phyloP scores from a whole-genome alignment of 257 asterid genomes.

The Anisodus tanguticus region DNA sequence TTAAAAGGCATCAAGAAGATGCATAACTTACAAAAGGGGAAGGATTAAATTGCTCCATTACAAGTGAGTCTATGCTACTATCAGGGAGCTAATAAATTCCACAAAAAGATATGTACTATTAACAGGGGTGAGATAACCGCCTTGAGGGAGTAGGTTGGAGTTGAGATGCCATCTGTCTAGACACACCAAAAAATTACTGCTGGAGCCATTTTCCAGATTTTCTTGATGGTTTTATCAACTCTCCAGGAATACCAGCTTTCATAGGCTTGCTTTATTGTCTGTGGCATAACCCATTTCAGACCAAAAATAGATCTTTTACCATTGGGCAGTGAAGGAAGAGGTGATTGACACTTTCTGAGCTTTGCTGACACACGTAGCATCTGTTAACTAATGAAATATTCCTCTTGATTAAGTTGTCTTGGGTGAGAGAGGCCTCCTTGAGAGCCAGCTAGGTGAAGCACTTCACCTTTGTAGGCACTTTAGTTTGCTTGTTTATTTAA shows the following conservation, averaged over 20 bases:
- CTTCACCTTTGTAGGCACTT: slow-evolving; percentile 12
- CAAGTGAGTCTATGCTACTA: background rate
- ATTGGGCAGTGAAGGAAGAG: background rate
- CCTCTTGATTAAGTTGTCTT: slow-evolving; percentile 18
- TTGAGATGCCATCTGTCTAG: background rate
- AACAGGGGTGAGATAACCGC: background rate
- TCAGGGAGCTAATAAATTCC: slow-evolving; percentile 20
- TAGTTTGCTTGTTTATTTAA: background rate
- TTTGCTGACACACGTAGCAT: slow-evolving; percentile 7
- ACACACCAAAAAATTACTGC: background rate
- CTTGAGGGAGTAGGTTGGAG: background rate
- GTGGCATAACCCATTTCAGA: slow-evolving; percentile 1
- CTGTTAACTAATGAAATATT: background rate
- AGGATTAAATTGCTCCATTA: background rate
- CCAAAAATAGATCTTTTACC: background rate
- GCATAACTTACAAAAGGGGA: background rate
- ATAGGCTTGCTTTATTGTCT: background rate
- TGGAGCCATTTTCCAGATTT: slow-evolving; percentile 4
- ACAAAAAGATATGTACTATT: background rate
- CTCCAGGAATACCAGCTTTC: background rate
- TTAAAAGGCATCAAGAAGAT: background rate
- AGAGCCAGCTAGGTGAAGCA: background rate
- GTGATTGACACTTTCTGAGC: background rate
- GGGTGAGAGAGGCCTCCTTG: slow-evolving; percentile 3
- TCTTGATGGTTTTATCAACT: background rate